These are phyloP conservation scores for Eucalyptus pauciflora DNA, from an alignment of 345 rosid species.

Conservation along the genomic window DNA sequence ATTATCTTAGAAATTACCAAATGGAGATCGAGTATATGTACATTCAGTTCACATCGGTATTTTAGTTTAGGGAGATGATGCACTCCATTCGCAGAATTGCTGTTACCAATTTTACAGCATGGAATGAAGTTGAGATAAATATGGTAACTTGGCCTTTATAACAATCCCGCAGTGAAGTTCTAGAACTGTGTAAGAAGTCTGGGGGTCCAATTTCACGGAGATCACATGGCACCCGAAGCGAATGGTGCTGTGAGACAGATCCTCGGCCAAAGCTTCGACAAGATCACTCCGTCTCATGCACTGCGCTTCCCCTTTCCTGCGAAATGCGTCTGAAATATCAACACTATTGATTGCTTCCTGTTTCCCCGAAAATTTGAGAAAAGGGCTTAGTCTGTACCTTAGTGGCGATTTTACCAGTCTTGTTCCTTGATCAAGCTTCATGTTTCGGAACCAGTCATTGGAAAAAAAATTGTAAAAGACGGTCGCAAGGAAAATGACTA, in stretches of 20 bases:
- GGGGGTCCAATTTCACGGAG: constrained; percentile 14
- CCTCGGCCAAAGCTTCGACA: not conserved
- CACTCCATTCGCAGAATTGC: not conserved
- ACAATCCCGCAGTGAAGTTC: constrained; percentile 11
- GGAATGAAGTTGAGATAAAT: not conserved
- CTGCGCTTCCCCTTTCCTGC: not conserved
- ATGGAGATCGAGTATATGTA: not conserved
- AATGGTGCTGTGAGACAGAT: not conserved
- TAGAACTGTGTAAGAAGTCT: constrained; percentile 12
- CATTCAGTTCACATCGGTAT: not conserved
- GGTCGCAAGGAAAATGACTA: not conserved
- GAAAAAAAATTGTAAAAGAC: not conserved
- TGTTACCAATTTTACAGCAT: not conserved
- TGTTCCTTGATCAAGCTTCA: not conserved
- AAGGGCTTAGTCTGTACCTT: not conserved
- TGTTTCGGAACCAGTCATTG: not conserved
- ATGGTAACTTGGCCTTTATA: constrained; percentile 27
- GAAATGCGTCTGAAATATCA: not conserved
- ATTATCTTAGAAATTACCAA: not conserved
- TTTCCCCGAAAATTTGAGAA: not conserved
- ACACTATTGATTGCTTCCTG: not conserved
- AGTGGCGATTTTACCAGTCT: not conserved
- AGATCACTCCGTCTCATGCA: not conserved
- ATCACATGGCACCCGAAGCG: not conserved
- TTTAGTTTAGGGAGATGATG: not conserved